Conservation (phyloP, 1,284 basidiomycete species). For the Cryptococcus hybrid region DNA sequence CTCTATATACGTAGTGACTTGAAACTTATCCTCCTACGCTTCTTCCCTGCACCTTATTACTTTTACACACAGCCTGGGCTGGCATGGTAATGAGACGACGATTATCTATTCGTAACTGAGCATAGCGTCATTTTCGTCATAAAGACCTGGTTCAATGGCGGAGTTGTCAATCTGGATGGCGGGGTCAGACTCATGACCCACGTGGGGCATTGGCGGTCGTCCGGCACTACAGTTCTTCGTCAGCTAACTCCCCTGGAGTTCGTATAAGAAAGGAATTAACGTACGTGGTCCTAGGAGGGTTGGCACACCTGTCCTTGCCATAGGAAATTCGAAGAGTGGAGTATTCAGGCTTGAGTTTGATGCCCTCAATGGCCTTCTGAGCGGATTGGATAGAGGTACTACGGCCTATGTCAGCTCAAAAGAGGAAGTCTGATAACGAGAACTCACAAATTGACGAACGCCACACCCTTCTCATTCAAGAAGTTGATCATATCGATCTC, state of each 20-base stretch:
- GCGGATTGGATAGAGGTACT: constrained; percentile 81
- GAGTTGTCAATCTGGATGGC: background rate
- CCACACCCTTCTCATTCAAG: constrained; percentile 92
- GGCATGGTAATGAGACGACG: background rate
- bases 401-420: constrained; percentile 1
- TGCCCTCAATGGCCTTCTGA: constrained; percentile 90
- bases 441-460: constrained; percentile 79
- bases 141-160: background rate
- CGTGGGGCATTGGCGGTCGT: background rate
- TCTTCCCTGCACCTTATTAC: background rate
- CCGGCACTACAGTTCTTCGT: background rate
- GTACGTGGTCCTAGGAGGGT: constrained; percentile 26
- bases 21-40: too few relatives aligned
- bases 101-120: background rate
- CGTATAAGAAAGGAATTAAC: background rate
- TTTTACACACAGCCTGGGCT: background rate
- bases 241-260: background rate
- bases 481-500: constrained; percentile 93
- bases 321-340: constrained; percentile 78
- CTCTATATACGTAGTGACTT: too few relatives aligned
- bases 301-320: constrained; percentile 90
- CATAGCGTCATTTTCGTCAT: background rate
- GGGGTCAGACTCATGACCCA: background rate
- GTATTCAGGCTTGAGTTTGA: constrained; percentile 83
- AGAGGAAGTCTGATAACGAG: background rate